Evolutionary conservation across 2,329 filamentous ascomycete genomes (phyloP).

Genomic region (Calonectria henricotiae): DNA sequence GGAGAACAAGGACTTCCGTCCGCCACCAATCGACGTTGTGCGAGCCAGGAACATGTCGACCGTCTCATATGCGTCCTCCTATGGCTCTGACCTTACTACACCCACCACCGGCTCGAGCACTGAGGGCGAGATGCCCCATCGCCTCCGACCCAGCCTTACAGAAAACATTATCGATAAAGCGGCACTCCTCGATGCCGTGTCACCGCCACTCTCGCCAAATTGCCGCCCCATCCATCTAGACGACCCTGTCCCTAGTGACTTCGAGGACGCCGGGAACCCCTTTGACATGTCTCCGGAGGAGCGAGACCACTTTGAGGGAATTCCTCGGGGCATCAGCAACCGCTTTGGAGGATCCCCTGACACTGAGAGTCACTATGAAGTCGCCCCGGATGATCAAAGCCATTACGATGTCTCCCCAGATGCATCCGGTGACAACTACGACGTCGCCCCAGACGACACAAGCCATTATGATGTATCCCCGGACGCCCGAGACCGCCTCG

Average conservation of each 20-base stretch:
- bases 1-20: conserved; percentile 41
- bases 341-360: neutral
- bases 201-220: conserved; percentile 37
- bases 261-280: conserved; percentile 11
- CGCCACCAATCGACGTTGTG: conserved; percentile 40
- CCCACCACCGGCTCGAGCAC: conserved; percentile 36
- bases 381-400: conserved; percentile 11
- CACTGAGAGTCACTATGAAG: neutral
- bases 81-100: conserved; percentile 6
- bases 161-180: conserved; percentile 16
- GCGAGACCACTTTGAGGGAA: neutral
- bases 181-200: conserved; percentile 39
- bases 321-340: neutral
- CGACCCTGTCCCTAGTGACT: neutral
- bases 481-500: neutral
- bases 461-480: neutral
- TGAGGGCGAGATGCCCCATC: conserved; percentile 22
- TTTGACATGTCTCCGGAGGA: conserved; percentile 13
- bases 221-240: conserved; percentile 30
- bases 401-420: neutral
- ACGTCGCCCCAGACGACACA: conserved; percentile 7
- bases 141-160: conserved; percentile 37
- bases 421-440: neutral
- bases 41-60: conserved; percentile 34
- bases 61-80: conserved; percentile 29